Percentiles rank a stretch among this genome's conserved stretches.
These are phyloP conservation scores for Gossypium bickii DNA, from an alignment of 345 rosid genomes.

Conservation along the genomic window DNA sequence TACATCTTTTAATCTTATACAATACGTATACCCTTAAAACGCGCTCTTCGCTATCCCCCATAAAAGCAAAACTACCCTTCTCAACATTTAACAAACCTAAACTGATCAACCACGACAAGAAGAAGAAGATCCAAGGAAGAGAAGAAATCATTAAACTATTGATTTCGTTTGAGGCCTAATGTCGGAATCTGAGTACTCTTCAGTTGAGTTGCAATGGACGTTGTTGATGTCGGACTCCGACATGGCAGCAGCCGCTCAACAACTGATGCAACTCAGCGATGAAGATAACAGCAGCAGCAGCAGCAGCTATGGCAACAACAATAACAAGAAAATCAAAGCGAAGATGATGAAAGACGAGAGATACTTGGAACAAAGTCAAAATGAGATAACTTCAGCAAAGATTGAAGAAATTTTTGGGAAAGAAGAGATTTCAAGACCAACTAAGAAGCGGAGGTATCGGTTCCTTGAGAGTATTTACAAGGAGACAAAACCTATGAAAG, in stretches of 20 bases:
- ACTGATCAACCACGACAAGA: background rate
- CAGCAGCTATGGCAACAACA: background rate
- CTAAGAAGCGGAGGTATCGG: conserved; percentile 30
- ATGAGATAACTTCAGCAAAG: conserved; percentile 24
- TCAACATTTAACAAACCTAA: background rate
- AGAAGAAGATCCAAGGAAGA: background rate
- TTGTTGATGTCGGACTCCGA: conserved; percentile 23
- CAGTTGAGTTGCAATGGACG: background rate
- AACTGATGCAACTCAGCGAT: conserved; percentile 40
- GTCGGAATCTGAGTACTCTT: background rate
- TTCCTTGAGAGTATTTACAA: conserved; percentile 31
- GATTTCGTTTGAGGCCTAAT: background rate
- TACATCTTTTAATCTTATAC: background rate
- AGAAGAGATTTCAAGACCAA: conserved; percentile 21
- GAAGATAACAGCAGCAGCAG: conserved; percentile 25
- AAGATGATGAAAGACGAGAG: background rate
- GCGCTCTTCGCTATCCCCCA: conserved; percentile 15
- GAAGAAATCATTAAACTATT: background rate
- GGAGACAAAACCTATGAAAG: conserved; percentile 12
- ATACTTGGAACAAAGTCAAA: conserved; percentile 14
- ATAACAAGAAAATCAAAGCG: background rate
- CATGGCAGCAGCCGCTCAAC: conserved; percentile 36
- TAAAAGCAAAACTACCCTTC: conserved; percentile 8
- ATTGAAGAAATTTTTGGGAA: conserved; percentile 39
- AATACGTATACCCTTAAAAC: conserved; percentile 4